Conservation (phyloP, 23 red algal genomes). For the Gracilariopsis chorda region DNA sequence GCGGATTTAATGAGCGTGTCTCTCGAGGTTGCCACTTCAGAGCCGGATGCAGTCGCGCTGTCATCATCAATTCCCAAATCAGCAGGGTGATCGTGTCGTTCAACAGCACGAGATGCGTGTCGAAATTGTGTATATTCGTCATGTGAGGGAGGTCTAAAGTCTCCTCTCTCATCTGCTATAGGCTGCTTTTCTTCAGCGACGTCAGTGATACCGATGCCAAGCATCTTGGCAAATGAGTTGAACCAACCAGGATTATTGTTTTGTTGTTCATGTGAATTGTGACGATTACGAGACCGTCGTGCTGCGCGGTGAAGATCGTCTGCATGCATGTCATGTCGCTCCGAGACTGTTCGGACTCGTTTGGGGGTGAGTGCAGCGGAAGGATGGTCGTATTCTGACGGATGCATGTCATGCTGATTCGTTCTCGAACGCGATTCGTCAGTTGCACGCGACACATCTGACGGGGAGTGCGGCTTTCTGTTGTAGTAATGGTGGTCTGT, state of each 20-base stretch:
- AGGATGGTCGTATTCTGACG: too few species aligned
- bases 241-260: background rate
- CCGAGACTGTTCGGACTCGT: background rate
- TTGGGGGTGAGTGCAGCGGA: too few species aligned
- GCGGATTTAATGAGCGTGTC: too few species aligned
- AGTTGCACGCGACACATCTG: background rate
- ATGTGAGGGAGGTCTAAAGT: background rate
- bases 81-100: background rate
- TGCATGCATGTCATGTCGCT: background rate
- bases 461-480: background rate
- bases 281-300: background rate
- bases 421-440: too few species aligned
- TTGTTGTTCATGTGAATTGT: background rate
- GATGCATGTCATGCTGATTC: too few species aligned
- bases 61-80: background rate
- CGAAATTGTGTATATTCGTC: too few species aligned
- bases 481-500: too few species aligned
- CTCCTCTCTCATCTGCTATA: background rate
- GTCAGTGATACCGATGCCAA: slow-evolving; percentile 13
- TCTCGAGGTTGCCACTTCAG: background rate
- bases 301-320: background rate
- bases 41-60: too few species aligned
- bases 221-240: background rate
- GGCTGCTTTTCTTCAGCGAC: background rate
- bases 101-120: too few species aligned